phyloP scores from a whole-genome alignment of 129 eudicot genomes.

The Deinandra increscens region DNA sequence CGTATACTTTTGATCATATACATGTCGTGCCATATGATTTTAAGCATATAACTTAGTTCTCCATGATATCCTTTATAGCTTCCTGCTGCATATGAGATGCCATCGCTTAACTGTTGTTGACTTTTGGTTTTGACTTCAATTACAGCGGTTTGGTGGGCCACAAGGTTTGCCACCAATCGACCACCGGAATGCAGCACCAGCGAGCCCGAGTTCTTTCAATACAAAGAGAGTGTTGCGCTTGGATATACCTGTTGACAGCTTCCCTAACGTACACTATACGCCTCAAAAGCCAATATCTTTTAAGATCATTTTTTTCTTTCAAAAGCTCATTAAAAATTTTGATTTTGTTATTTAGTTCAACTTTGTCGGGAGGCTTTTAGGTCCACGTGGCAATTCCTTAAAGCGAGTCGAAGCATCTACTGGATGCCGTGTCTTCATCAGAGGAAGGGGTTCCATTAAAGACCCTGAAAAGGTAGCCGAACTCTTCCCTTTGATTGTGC shows the following conservation, averaged over 20 bases:
- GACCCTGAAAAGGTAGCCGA: conserved; percentile 18
- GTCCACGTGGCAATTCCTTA: conserved; percentile 32
- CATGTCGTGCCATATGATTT: neutral
- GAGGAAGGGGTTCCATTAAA: conserved; percentile 32
- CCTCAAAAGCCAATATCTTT: neutral
- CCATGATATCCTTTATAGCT: neutral
- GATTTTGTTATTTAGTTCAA: conserved; percentile 21
- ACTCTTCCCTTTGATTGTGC: neutral
- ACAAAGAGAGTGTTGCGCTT: conserved; percentile 76
- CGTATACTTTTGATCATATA: too few relatives aligned
- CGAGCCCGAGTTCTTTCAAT: conserved; percentile 66
- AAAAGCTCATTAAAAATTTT: neutral
- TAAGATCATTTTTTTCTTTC: neutral
- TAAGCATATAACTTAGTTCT: neutral
- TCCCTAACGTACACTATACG: conserved; percentile 64
- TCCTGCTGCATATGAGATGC: neutral
- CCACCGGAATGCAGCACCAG: conserved; percentile 66
- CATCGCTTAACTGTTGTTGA: neutral
- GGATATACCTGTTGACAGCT: conserved; percentile 79
- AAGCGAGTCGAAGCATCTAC: conserved; percentile 34
- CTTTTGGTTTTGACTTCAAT: conserved; percentile 1
- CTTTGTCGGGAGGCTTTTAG: conserved; percentile 34
- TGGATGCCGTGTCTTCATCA: conserved; percentile 30
- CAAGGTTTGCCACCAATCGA: conserved; percentile 58
- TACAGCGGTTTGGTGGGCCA: conserved; percentile 62